Evolutionary conservation across 2,329 filamentous ascomycete genomes (phyloP).

Genomic region (Trichoderma atroviride): DNA sequence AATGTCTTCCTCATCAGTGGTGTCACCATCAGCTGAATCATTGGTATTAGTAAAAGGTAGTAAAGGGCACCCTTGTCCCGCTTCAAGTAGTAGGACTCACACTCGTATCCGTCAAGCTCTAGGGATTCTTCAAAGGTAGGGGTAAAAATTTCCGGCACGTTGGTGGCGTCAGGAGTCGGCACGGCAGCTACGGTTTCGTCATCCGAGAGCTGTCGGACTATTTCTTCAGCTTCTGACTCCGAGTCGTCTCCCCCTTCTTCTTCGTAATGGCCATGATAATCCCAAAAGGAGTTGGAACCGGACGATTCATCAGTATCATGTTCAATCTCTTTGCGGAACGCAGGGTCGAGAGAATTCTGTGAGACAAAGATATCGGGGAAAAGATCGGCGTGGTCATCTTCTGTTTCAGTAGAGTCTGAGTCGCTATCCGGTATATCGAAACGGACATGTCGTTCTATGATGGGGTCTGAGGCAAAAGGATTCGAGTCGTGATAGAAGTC

Average conservation of each 20-base stretch:
- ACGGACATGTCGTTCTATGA: constrained; percentile 67
- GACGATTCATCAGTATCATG: constrained; percentile 63
- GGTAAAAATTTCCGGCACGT: constrained; percentile 33
- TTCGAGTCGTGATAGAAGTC: constrained; percentile 47
- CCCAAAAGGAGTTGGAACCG: constrained; percentile 64
- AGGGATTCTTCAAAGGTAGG: constrained; percentile 40
- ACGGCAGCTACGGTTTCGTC: constrained; percentile 50
- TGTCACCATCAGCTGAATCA: constrained; percentile 59
- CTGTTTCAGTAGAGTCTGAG: constrained; percentile 65
- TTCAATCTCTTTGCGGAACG: constrained; percentile 74
- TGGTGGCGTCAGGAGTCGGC: constrained; percentile 40
- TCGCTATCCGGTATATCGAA: constrained; percentile 72
- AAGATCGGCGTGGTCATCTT: constrained; percentile 64
- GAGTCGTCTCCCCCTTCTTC: constrained; percentile 38
- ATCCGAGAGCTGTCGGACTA: constrained; percentile 42
- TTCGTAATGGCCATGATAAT: constrained; percentile 55
- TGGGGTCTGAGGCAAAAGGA: constrained; percentile 47
- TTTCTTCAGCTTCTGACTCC: constrained; percentile 49
- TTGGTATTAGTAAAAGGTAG: constrained; percentile 43
- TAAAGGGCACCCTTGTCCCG: constrained; percentile 21
- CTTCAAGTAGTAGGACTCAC: constrained; percentile 49
- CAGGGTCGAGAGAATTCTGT: constrained; percentile 71
- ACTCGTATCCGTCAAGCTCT: constrained; percentile 61
- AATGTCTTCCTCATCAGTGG: constrained; percentile 63
- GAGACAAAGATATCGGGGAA: constrained; percentile 80